Evolutionary conservation across 1,284 basidiomycete species (phyloP), one percentile per base, ranked within the genome.

Genomic region (Mrakiaceae sp.): DNA sequence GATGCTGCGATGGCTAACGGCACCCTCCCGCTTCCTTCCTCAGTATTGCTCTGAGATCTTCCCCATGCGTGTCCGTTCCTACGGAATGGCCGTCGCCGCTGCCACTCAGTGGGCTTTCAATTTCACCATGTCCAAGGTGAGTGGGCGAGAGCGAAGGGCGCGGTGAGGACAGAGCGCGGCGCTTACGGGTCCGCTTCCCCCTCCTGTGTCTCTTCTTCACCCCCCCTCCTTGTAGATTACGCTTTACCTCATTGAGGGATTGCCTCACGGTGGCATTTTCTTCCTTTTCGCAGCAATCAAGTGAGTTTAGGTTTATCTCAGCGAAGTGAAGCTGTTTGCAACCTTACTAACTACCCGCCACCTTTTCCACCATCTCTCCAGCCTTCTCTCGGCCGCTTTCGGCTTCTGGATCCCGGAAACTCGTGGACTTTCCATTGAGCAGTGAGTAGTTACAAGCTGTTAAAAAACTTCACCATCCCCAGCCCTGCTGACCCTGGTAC

Each of bases 31-130:
- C 14, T 42, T 3, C n/a, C 39, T 48, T n/a, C 4, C 16, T 40
- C 27, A 39, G 53, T 39, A 40, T 5, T 56, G 54, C 68, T 79
- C 86, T 11, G 88, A 90, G 74, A 88, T 90, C 72, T 90, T 90
- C 81, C 87, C 85, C 43, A 90, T 87, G 50, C 78, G 87, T 55
- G 89, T 87, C 9, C 79, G 88, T 64, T 85, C 88, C 71, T 88
- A 85, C 70, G 88, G 88, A 53, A 65, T 61, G 58, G 44, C 59
- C 8, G 40, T 49, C 12, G 65, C 61, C 3, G 65, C 65, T 10
- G 61, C 65, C 5, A 63, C 60, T 14, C 65, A 66, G 50, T 66
- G 65, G 65, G 49, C 51, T 7, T 66, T 63, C 58, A 66, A 66
- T 57, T 66, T 58, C 40, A 53, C 51, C 10, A 14, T 64, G 42